Evolutionary conservation across 2,329 filamentous ascomycete genomes (phyloP).

Genomic region (Biscogniauxia sp.): DNA sequence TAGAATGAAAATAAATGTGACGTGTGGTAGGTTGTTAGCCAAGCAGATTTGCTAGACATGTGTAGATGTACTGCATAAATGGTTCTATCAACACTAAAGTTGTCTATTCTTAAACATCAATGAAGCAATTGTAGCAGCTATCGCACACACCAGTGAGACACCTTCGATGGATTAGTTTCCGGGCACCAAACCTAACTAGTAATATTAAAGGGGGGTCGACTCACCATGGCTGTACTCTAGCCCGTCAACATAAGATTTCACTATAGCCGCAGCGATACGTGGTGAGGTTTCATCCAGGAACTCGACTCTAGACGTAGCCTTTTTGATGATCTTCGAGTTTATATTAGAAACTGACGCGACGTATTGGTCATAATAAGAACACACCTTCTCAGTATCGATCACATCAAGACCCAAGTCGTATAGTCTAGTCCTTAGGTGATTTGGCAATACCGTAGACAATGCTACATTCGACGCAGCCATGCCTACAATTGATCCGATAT

Average conservation of each 20-base stretch:
- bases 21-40: no score
- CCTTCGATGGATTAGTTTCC: not conserved
- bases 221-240: conserved; percentile 24
- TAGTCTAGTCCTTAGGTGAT: conserved; percentile 25
- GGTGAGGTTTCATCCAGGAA: conserved; percentile 32
- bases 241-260: conserved; percentile 20
- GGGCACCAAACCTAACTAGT: not conserved
- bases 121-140: not conserved
- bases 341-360: conserved; percentile 5
- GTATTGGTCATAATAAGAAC: no score
- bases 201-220: not conserved
- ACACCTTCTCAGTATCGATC: conserved; percentile 11
- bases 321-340: conserved; percentile 34
- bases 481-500: conserved; percentile 33
- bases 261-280: conserved; percentile 12
- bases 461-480: conserved; percentile 21
- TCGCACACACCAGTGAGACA: not conserved
- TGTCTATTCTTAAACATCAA: not conserved
- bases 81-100: not conserved
- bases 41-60: no score
- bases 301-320: conserved; percentile 36
- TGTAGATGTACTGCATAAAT: not conserved
- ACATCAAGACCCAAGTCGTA: conserved; percentile 18
- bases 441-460: conserved; percentile 24
- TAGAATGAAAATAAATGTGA: no score